Evolutionary conservation across 1,284 basidiomycete species (phyloP).

Genomic region (Sporisorium scitamineum): DNA sequence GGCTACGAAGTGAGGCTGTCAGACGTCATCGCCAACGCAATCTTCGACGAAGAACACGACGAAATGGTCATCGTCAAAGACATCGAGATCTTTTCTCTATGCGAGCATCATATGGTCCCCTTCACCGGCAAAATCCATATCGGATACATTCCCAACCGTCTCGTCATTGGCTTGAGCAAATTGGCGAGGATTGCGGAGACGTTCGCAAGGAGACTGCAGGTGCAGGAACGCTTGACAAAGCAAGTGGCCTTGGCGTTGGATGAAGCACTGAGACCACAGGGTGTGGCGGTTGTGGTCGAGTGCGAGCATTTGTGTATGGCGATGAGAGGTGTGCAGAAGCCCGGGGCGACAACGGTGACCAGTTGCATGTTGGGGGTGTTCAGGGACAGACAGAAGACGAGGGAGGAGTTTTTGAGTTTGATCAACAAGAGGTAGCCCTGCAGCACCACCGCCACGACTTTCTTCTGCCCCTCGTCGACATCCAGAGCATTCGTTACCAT

Average conservation of each 20-base stretch:
- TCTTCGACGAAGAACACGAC: slow-evolving; percentile 99
- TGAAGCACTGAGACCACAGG: slow-evolving; percentile 94
- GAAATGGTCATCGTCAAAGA: slow-evolving; percentile 99
- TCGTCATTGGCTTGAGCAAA: slow-evolving; percentile 96
- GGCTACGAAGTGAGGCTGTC: slow-evolving; percentile 95
- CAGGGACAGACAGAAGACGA: slow-evolving; percentile 94
- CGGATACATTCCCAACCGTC: slow-evolving; percentile 95
- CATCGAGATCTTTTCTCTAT: slow-evolving; percentile 96
- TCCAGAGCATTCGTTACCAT: background rate
- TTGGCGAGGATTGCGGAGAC: slow-evolving; percentile 97
- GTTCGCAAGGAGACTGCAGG: slow-evolving; percentile 92
- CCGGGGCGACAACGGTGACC: slow-evolving; percentile 92
- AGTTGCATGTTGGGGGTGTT: slow-evolving; percentile 99
- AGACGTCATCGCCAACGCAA: slow-evolving; percentile 98
- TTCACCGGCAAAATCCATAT: slow-evolving; percentile 85
- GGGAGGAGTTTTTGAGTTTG: slow-evolving; percentile 79
- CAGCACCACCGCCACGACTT: too few relatives aligned
- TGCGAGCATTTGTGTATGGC: slow-evolving; percentile 98
- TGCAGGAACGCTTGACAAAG: slow-evolving; percentile 96
- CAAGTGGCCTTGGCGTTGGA: slow-evolving; percentile 97
- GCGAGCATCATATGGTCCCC: slow-evolving; percentile 98
- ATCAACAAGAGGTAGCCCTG: slow-evolving; percentile 50
- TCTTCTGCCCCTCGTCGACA: too few relatives aligned
- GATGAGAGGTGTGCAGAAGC: slow-evolving; percentile 99
- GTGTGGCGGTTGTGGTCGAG: slow-evolving; percentile 89